Evolutionary conservation across 192 early-diverging fungal species (phyloP), one percentile per base, ranked within the genome.

Genomic region (Backusella circina): DNA sequence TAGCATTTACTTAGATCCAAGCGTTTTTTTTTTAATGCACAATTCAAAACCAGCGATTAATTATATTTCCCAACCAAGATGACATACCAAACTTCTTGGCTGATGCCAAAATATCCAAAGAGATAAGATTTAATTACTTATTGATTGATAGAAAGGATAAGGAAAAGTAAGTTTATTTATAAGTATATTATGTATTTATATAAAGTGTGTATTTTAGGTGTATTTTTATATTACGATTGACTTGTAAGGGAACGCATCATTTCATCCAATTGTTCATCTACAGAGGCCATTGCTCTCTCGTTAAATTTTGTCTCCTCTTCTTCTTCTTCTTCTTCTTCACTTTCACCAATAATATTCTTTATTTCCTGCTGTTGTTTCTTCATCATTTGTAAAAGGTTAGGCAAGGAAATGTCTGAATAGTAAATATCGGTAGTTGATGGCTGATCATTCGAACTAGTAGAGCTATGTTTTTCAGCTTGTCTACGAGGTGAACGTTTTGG

Each of bases 401-500:
- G 69, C 2, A 70, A 8, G 8, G 69, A 41, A 0, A 70, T 23
- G 18, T 41, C 26, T 2, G 69, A 47, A 30, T 70, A 70, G 47
- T 70, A 70, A 8, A 70, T 30, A 30, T 70, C 69, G 10, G 69
- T 70, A 8, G 69, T 70, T 15, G 65, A 67, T 61, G 54, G 9
- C 2, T 61, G 54, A 35, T 67, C 65, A 16, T 33, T 35, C 16
- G 28, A 35, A 18, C 7, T 6, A 2, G 15, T 16, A 67, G 28
- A 67, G 0, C 18, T 18, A 35, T 67, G 65, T 2, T 67, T 32
- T 33, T 28, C 44, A 6, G 37, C 39, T 10, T 32, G 73, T 65
- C 76, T 78, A 31, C 76, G 64, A 21, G 78, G 73, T 16, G 78
- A 79, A 41, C 69, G 47, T n/a, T 28, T 67, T 23, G 78, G 78